A percentile compares a stretch with the other conserved stretches of the same genome.
Evolutionary conservation across 2,329 filamentous ascomycete genomes (phyloP).

Genomic region (Monosporascus sp.): DNA sequence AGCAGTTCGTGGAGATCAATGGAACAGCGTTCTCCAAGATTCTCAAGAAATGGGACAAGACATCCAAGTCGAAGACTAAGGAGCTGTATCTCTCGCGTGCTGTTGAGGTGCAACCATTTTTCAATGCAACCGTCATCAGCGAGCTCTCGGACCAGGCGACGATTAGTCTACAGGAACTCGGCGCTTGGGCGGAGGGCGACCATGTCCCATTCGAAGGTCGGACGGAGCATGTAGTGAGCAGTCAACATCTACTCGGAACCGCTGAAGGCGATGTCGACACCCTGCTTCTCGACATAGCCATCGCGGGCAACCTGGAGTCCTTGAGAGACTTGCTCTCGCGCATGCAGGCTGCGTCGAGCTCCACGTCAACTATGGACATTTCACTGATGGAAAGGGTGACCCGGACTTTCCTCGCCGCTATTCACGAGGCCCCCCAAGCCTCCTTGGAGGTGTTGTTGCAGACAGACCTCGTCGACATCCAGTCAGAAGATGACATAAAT

Average conservation of each 20-base stretch:
- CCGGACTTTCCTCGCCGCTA: constrained; percentile 81
- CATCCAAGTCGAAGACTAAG: constrained; percentile 97
- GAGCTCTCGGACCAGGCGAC: constrained; percentile 95
- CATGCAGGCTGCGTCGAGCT: constrained; percentile 51
- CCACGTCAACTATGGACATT: constrained; percentile 42
- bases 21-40: constrained; percentile 98
- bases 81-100: constrained; percentile 93
- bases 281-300: constrained; percentile 80
- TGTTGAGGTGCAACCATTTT: constrained; percentile 96
- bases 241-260: constrained; percentile 61
- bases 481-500: constrained; percentile 95
- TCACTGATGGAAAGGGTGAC: constrained; percentile 71
- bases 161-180: constrained; percentile 89
- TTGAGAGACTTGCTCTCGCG: constrained; percentile 77
- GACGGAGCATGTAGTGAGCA: constrained; percentile 59
- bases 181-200: constrained; percentile 95
- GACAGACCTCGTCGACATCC: constrained; percentile 79
- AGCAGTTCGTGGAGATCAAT: constrained; percentile 98
- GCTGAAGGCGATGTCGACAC: constrained; percentile 89
- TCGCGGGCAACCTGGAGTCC: constrained; percentile 70
- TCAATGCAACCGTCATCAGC: constrained; percentile 95
- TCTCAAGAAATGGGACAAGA: constrained; percentile 99
- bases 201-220: constrained; percentile 72
- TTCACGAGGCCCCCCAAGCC: constrained; percentile 75
- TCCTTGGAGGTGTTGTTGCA: constrained; percentile 72